Evolutionary conservation across 1,284 basidiomycete species (phyloP).

Genomic region (Marasmius fiardii): DNA sequence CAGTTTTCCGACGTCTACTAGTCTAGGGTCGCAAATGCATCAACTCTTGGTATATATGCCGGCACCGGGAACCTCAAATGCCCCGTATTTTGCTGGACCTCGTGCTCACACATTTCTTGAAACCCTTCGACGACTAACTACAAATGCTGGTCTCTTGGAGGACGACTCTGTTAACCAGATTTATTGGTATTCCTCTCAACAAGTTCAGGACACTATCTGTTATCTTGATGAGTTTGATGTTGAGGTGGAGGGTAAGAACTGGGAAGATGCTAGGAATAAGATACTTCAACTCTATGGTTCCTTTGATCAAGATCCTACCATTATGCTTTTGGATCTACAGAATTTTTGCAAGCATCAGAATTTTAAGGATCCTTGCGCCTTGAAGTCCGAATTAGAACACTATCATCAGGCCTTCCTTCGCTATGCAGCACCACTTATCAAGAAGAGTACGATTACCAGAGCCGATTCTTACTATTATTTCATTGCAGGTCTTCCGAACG

Average conservation of each 20-base stretch:
- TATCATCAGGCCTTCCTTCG: background rate
- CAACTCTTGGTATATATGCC: background rate
- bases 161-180: background rate
- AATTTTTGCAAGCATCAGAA: background rate
- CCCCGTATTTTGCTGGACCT: background rate
- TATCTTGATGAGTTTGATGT: background rate
- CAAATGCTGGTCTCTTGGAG: background rate
- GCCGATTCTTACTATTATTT: background rate
- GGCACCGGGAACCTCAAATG: background rate
- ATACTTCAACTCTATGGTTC: background rate
- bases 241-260: background rate
- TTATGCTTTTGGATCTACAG: background rate
- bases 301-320: background rate
- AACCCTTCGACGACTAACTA: background rate
- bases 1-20: no score
- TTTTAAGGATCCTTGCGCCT: background rate
- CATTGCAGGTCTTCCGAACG: background rate
- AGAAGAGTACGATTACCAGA: no score
- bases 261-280: background rate
- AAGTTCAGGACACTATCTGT: background rate
- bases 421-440: background rate
- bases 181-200: background rate
- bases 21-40: background rate
- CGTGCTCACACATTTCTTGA: background rate
- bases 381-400: background rate